Base-by-base conservation (phyloP, 306 rosid genomes). In the Medicago arabica region DNA sequence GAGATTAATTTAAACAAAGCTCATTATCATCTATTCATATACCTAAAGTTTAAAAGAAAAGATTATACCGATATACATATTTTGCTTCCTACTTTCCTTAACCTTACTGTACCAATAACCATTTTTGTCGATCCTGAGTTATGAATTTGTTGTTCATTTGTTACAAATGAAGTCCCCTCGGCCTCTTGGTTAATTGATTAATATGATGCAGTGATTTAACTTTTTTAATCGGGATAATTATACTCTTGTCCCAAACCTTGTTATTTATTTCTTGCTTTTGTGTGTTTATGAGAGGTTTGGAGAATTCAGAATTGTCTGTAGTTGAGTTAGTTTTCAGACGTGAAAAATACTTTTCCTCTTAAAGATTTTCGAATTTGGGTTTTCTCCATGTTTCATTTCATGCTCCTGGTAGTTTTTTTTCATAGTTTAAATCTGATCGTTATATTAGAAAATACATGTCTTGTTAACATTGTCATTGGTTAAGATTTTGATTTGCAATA, bases 401-500 rank as follows among this genome's bases (percentile, higher is more conserved):
- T 5, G 38, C 38, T 5, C 38, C 38, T 6, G 7, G 38, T 34
- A 34, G 38, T 34, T 34, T 34, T 34, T 34, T 34, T 23, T 23
- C 38, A 34, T 34, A 34, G 38, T 34, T 34, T 34, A 34, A 34
- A 34, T 34, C 7, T 34, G 38, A 34, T 34, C 38, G 1, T 34
- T 34, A 39, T 25, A 13, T 55, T 47, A 9, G 18, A 9, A 21
- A 62, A 34, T 12, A 43, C 14, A 14, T 47, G 62, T 39, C 14
- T 15, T n/a, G 39, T 61, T 36, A 39, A n/a, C 58, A 38, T 49
- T 21, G 62, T 54, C 34, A 7, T 12, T 14, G 15, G 12, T 17
- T 41, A 17, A 71, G 14, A 28, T 71, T 72, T 72, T 51, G 50
- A 18, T 61, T 31, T 66, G 74, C 40, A 16, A 60, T 72, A 39